Base-by-base conservation (phyloP, 148 eudicot genomes). In the Pharnaceum exiguum region DNA sequence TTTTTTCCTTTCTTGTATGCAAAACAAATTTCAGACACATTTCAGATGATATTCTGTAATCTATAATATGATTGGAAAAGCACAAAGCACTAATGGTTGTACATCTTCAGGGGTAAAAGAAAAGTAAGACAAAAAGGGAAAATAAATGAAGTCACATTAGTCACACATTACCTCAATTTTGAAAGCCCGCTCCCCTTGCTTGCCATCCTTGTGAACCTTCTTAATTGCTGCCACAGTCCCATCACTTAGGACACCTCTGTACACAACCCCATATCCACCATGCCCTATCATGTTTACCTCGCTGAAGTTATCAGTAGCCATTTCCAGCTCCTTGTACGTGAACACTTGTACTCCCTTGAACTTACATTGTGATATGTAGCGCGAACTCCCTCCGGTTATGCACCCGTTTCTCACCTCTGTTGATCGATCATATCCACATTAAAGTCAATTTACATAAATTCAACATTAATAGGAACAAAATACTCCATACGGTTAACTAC, bases 151-250 rank as follows among this genome's bases (percentile, higher is more conserved):
- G 12, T 24, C 2, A 35, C 2, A 21, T 19, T 56, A 32, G 28
- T 19, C 57, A n/a, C n/a, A n/a, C n/a, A n/a, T 47, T 49, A 89
- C 97, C 97, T 91, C 86, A 29, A 77, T 70, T 53, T 95, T 75
- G 69, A 93, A 93, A 26, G 96, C 88, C 5, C 95, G 87, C 57
- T 93, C 95, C 28, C 89, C 86, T 56, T 77, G 87, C 64, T 84
- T 93, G 18, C 88, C 89, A 64, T 85, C 81, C 30, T 73, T 64
- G 46, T 67, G 75, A 52, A 93, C 68, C 79, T 66, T 73, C 79
- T 93, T 88, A 69, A 93, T 69, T 3, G 96, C 95, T 17, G 83
- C 90, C 49, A 75, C 26, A 3, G 82, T 76, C 1, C 96, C 96
- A 58, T 93, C 96, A 6, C 67, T 40, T 1, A 93, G 74, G 3